Base-by-base conservation (phyloP, 345 rosid genomes). In the Adansonia digitata region DNA sequence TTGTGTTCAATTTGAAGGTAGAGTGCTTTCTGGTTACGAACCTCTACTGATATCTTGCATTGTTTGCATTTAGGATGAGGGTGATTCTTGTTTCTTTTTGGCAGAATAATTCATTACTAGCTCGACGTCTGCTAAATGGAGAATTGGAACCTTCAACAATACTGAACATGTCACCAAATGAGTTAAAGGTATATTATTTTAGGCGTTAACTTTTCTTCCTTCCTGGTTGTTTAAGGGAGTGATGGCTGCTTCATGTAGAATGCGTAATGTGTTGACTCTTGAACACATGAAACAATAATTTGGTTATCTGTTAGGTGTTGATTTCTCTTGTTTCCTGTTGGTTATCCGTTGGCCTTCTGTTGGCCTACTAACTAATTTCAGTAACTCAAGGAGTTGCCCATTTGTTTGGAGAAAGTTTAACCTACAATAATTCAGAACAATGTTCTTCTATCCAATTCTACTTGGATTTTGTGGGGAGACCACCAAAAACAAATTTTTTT, bases 1-100 rank as follows among this genome's bases (percentile, higher is more conserved):
- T 95, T 67, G 81, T 79, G 69, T 95, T 90, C 83, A 95, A 95
- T 88, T 90, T 95, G 78, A 93, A 86, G 97, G 98, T 91, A 48
- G 86, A 75, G 42, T 71, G 69, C 59, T 40, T 52, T 74, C 37
- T 5, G 40, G 60, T 18, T 69, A 4, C 78, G 22, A 29, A 15
- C 31, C 2, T 43, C 65, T 26, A 22, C 62, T 12, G 56, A 34
- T 52, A 5, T 51, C 13, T 59, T 13, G 46, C 17, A 35, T 40
- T n/a, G 29, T 24, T 39, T 31, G 40, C 52, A 37, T 42, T 64
- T 11, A 31, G 17, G 26, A 51, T 22, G 39, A 64, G 42, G 18
- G 15, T 77, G n/a, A 31, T 67, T 15, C 51, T 45, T 45, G 43
- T 39, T 61, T 35, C 74, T 51, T 75, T 43, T 76, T 81, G 75